phyloP scores from a whole-genome alignment of 768 basidiomycete genomes.

The Amanita pseudoporphyria region DNA sequence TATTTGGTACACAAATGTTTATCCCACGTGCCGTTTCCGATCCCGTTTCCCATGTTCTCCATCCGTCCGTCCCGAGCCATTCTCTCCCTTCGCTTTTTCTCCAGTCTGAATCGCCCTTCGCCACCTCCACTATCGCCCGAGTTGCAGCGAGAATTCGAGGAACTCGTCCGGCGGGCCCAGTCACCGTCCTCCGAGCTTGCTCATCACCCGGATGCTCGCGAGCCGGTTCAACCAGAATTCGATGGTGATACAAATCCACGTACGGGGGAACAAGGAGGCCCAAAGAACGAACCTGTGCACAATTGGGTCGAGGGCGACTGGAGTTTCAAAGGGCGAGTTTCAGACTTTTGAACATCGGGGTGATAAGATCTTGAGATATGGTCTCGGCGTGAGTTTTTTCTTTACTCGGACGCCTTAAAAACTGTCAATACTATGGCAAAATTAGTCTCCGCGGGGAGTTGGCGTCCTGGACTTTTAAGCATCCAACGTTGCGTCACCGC shows the following conservation, averaged over 20 bases:
- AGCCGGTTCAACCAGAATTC: slow-evolving; percentile 54
- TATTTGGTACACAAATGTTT: not conserved
- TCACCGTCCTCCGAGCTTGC: slow-evolving; percentile 28
- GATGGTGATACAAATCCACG: slow-evolving; percentile 72
- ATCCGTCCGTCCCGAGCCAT: not conserved
- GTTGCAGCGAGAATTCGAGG: slow-evolving; percentile 81
- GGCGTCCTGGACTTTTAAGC: no score
- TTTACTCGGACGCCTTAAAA: no score
- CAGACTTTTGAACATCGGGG: slow-evolving; percentile 51
- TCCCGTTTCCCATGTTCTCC: not conserved
- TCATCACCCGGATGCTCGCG: slow-evolving; percentile 62
- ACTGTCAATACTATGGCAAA: no score
- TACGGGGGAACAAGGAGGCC: slow-evolving; percentile 83
- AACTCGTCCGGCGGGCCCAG: slow-evolving; percentile 60
- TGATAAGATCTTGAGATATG: not conserved
- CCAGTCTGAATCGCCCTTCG: slow-evolving; percentile 44
- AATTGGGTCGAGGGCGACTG: slow-evolving; percentile 67
- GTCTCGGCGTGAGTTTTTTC: no score
- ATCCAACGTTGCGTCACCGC: no score
- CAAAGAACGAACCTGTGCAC: slow-evolving; percentile 74
- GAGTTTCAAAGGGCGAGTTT: slow-evolving; percentile 86
- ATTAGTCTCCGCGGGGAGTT: no score
- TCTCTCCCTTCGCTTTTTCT: slow-evolving; percentile 4
- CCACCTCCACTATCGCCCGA: slow-evolving; percentile 69
- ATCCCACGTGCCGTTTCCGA: not conserved